Conservation (phyloP, 768 basidiomycete genomes). For the Mycena capillaripes region DNA sequence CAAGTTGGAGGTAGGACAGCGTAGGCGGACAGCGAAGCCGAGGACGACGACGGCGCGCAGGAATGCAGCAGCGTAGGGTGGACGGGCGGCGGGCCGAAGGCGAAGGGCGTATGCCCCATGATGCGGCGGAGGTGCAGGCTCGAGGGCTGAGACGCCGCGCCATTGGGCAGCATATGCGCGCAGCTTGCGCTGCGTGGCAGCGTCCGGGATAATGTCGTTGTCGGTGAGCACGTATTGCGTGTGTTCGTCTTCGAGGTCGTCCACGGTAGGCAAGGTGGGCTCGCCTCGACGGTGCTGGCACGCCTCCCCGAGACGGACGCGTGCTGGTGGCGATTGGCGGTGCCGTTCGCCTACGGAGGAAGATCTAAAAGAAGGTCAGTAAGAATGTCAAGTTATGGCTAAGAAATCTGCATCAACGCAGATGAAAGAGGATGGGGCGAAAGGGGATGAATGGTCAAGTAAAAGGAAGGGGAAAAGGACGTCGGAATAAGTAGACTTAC, state of each 20-base stretch:
- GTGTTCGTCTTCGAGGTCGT: too few relatives aligned
- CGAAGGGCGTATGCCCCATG: not conserved
- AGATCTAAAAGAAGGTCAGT: not conserved
- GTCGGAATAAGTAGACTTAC: not conserved
- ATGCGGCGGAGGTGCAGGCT: not conserved
- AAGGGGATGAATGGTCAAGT: too few relatives aligned
- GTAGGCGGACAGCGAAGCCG: too few relatives aligned
- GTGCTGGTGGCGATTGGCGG: not conserved
- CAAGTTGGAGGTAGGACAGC: too few relatives aligned
- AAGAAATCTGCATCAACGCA: too few relatives aligned
- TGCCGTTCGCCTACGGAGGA: not conserved
- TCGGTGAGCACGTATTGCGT: not conserved
- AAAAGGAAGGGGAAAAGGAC: too few relatives aligned
- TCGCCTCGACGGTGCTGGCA: constrained; percentile 38
- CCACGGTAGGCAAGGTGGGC: too few relatives aligned
- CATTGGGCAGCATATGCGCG: not conserved
- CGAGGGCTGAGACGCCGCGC: not conserved
- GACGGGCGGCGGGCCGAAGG: too few relatives aligned
- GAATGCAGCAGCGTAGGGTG: too few relatives aligned
- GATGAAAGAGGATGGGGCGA: too few relatives aligned
- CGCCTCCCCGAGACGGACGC: constrained; percentile 45
- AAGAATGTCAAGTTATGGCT: too few relatives aligned
- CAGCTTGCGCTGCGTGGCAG: not conserved
- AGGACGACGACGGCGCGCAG: too few relatives aligned
- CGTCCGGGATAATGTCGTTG: not conserved